Evolutionary conservation across 805 yeast species (phyloP).

Genomic region (Brettanomyces bruxellensis): DNA sequence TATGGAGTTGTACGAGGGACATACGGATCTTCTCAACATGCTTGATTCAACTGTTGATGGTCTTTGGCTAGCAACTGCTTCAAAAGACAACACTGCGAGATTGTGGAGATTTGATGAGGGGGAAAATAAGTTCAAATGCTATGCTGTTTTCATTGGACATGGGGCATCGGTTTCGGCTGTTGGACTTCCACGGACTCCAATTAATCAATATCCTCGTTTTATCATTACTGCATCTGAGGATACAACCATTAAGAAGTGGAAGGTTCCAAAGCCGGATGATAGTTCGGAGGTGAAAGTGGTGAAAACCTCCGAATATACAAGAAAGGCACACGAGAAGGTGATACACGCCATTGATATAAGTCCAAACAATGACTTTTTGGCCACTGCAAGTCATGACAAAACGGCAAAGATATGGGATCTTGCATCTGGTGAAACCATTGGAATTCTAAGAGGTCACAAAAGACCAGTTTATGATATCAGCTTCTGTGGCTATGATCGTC

Average conservation of each 20-base stretch:
- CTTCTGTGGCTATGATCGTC: conserved; percentile 73
- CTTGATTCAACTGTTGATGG: conserved; percentile 77
- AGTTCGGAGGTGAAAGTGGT: conserved; percentile 21
- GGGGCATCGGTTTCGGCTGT: conserved; percentile 80
- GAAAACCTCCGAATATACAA: conserved; percentile 70
- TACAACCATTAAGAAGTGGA: conserved; percentile 81
- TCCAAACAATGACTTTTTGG: conserved; percentile 83
- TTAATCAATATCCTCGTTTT: conserved; percentile 46
- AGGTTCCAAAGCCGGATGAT: conserved; percentile 40
- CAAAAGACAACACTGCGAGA: conserved; percentile 80
- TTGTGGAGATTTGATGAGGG: conserved; percentile 64
- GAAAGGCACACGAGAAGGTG: conserved; percentile 95
- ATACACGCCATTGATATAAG: conserved; percentile 83
- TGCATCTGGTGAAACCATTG: conserved; percentile 79
- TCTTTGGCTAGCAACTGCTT: conserved; percentile 82
- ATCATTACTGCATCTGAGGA: conserved; percentile 79
- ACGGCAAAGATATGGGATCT: conserved; percentile 84
- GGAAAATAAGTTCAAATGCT: conserved; percentile 29
- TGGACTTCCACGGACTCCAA: conserved; percentile 52
- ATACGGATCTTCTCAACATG: conserved; percentile 74
- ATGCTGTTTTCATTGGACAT: conserved; percentile 75
- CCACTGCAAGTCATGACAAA: conserved; percentile 92
- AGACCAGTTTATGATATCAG: conserved; percentile 91
- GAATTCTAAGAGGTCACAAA: conserved; percentile 80
- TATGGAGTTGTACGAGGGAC: conserved; percentile 66